phyloP scores from a whole-genome alignment of 768 basidiomycete genomes.

The Trametopsis cervina region DNA sequence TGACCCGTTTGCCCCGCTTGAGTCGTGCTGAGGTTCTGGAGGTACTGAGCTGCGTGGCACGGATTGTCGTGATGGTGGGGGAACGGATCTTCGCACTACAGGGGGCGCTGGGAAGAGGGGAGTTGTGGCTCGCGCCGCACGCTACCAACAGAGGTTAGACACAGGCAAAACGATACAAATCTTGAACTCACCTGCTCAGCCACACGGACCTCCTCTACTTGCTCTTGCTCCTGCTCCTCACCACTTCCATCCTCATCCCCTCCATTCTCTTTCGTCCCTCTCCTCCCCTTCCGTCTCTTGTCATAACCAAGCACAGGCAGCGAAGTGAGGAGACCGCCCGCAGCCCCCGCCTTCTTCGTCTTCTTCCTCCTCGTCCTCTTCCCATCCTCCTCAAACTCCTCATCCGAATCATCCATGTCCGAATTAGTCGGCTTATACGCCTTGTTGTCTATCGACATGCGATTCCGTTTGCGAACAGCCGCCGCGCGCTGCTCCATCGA shows the following conservation, averaged over 20 bases:
- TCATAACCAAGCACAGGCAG: slow-evolving; percentile 63
- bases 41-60: slow-evolving; percentile 34
- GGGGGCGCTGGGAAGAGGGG: slow-evolving; percentile 15
- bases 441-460: slow-evolving; percentile 74
- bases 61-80: slow-evolving; percentile 26
- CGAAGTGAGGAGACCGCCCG: slow-evolving; percentile 48
- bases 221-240: slow-evolving; percentile 43
- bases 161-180: slow-evolving; percentile 8
- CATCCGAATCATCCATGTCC: slow-evolving; percentile 57
- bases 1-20: slow-evolving; percentile 19
- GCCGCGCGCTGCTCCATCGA: slow-evolving; percentile 12
- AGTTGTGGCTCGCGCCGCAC: slow-evolving; percentile 17
- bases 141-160: slow-evolving; percentile 13
- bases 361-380: slow-evolving; percentile 46
- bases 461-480: slow-evolving; percentile 41
- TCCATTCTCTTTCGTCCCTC: slow-evolving; percentile 35
- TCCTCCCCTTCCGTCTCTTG: slow-evolving; percentile 49
- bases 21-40: slow-evolving; percentile 30
- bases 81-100: slow-evolving; percentile 26
- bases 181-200: slow-evolving; percentile 35
- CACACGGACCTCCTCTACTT: slow-evolving; percentile 13
- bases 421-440: slow-evolving; percentile 68
- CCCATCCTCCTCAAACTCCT: slow-evolving; percentile 45
- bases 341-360: slow-evolving; percentile 44
- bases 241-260: slow-evolving; percentile 30